Conservation (phyloP, 2,329 filamentous ascomycete genomes). For the Rutstroemia sp. region DNA sequence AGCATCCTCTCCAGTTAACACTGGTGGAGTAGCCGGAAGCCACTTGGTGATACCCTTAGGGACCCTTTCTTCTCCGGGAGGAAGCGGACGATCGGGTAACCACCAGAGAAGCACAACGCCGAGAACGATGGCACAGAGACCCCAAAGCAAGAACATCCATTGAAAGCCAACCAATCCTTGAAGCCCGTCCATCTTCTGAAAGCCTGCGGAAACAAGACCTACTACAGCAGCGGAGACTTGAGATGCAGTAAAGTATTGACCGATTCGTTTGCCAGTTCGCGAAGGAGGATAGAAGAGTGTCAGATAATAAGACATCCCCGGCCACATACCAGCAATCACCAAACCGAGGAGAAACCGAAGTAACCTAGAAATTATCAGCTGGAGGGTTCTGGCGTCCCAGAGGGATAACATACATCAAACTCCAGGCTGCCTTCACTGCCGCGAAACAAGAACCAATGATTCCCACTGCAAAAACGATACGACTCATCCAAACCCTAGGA, state of each 20-base stretch:
- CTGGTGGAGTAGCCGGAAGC: slow-evolving; percentile 63
- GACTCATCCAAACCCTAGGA: slow-evolving; percentile 84
- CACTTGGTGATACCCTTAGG: slow-evolving; percentile 49
- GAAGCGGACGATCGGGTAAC: slow-evolving; percentile 75
- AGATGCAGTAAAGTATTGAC: slow-evolving; percentile 80
- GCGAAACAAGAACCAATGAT: slow-evolving; percentile 78
- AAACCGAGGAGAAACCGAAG: slow-evolving; percentile 77
- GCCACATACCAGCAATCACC: slow-evolving; percentile 91
- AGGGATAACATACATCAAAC: slow-evolving; percentile 41
- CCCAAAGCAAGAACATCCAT: slow-evolving; percentile 91
- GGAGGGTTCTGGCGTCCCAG: background rate
- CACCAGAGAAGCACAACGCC: slow-evolving; percentile 77
- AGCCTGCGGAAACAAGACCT: slow-evolving; percentile 81
- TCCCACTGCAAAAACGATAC: slow-evolving; percentile 82
- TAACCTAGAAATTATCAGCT: slow-evolving; percentile 38
- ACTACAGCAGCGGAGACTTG: slow-evolving; percentile 87
- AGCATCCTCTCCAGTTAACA: slow-evolving; percentile 69
- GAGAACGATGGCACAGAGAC: slow-evolving; percentile 63
- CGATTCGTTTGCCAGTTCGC: slow-evolving; percentile 79
- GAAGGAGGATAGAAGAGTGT: slow-evolving; percentile 88
- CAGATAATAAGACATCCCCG: slow-evolving; percentile 87
- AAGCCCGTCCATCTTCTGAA: slow-evolving; percentile 81
- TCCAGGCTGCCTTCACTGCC: slow-evolving; percentile 76
- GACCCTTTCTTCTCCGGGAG: slow-evolving; percentile 51
- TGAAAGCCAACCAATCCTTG: slow-evolving; percentile 73